Evolutionary conservation across 495 filamentous ascomycete genomes (phyloP).

Genomic region (Penicillium coffeae): DNA sequence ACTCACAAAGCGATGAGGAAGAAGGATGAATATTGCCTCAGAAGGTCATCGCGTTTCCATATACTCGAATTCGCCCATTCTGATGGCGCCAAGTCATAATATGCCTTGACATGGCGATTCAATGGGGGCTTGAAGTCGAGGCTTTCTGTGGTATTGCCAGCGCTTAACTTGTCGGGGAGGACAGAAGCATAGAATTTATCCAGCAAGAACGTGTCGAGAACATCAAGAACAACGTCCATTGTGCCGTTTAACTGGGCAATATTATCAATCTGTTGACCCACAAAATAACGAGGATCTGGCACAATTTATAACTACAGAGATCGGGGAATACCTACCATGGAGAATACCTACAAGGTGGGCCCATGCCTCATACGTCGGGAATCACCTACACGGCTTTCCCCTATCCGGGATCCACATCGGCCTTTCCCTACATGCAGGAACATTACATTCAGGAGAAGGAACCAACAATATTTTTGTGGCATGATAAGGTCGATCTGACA

Average conservation of each 20-base stretch:
- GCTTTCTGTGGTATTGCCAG: conserved; percentile 12
- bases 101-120: conserved; percentile 45
- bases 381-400: background rate
- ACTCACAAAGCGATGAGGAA: conserved; percentile 69
- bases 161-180: conserved; percentile 48
- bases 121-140: conserved; percentile 2
- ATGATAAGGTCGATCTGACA: too few relatives aligned
- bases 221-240: conserved; percentile 78
- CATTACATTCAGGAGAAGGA: background rate
- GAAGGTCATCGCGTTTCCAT: conserved; percentile 63
- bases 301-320: background rate
- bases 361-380: background rate
- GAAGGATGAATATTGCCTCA: conserved; percentile 59
- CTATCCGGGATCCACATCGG: background rate
- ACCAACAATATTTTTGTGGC: too few relatives aligned
- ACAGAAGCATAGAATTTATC: conserved; percentile 65
- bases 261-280: background rate
- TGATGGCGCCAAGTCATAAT: conserved; percentile 56
- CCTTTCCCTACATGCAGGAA: background rate
- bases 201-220: conserved; percentile 65
- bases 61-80: conserved; percentile 63
- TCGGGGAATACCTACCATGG: conserved; percentile 1
- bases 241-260: conserved; percentile 20
- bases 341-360: conserved; percentile 12
- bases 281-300: background rate